Percentiles rank a stretch among this genome's conserved stretches.
phyloP scores from a whole-genome alignment of 176 grass and related monocot genomes.

The Oryza brachyantha region DNA sequence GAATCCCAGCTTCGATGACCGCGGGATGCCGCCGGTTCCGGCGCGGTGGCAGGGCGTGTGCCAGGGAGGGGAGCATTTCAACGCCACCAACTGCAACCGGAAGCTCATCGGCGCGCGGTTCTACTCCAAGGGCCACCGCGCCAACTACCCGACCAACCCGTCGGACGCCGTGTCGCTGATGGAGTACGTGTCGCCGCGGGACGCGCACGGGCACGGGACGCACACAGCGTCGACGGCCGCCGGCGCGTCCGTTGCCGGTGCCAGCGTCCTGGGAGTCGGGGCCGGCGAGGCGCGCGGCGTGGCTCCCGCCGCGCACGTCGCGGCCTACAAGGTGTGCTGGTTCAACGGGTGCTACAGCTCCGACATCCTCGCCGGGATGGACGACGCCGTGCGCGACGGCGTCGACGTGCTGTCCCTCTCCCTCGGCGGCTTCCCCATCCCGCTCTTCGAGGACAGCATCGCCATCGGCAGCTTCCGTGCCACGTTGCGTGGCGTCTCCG shows the following conservation, averaged over 20 bases:
- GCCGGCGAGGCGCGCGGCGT: conserved; percentile 58
- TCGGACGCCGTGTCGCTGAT: conserved; percentile 17
- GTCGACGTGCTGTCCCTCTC: conserved; percentile 83
- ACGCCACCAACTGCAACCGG: conserved; percentile 63
- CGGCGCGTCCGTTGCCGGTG: conserved; percentile 38
- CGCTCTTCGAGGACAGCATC: conserved; percentile 90
- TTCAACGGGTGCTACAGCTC: conserved; percentile 93
- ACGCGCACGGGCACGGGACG: conserved; percentile 84
- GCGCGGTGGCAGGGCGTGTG: conserved; percentile 64
- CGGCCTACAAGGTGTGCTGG: conserved; percentile 92
- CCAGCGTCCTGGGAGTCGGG: conserved; percentile 55
- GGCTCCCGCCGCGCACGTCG: conserved; percentile 60
- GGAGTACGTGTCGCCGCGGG: conserved; percentile 83
- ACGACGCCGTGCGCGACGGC: conserved; percentile 77
- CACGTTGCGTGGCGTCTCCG: conserved; percentile 52
- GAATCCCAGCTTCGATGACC: conserved; percentile 80
- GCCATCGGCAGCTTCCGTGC: conserved; percentile 89
- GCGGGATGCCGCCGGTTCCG: conserved; percentile 63
- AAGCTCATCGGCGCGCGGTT: conserved; percentile 93
- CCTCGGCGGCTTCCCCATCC: conserved; percentile 79
- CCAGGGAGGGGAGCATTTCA: conserved; percentile 69
- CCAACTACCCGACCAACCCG: conserved; percentile 68
- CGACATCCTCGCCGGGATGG: conserved; percentile 89
- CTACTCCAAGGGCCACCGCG: conserved; percentile 84
- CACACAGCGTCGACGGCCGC: conserved; percentile 75